Percentiles rank a stretch among this genome's conserved stretches.
phyloP scores from a whole-genome alignment of 2,329 filamentous ascomycete species.

The Westerdykella sp. region DNA sequence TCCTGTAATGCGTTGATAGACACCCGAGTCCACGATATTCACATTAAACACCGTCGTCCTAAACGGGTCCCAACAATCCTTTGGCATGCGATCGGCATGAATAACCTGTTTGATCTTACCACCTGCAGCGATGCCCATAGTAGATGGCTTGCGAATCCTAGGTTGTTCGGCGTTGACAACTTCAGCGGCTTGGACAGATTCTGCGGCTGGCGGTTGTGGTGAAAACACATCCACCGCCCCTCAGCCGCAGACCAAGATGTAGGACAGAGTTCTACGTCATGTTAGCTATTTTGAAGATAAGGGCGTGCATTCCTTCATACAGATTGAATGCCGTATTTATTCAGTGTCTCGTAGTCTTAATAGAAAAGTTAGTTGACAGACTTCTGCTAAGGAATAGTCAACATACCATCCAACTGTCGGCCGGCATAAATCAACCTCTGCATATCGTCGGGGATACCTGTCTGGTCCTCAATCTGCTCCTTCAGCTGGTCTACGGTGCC shows the following conservation, averaged over 20 bases:
- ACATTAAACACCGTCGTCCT: constrained; percentile 34
- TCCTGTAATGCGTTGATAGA: constrained; percentile 36
- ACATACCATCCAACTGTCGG: constrained; percentile 84
- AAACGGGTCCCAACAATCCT: constrained; percentile 1
- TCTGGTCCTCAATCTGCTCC: constrained; percentile 90
- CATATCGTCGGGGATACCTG: constrained; percentile 87
- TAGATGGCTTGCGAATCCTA: not conserved
- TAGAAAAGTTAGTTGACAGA: not conserved
- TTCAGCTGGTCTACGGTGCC: constrained; percentile 93
- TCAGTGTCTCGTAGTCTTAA: not conserved
- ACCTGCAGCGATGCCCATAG: constrained; percentile 38
- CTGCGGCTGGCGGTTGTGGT: not conserved
- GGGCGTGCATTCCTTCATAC: not conserved
- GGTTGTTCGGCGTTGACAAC: not conserved
- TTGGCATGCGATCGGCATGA: constrained; percentile 18
- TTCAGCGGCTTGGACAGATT: not conserved
- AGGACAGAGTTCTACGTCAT: constrained; percentile 72
- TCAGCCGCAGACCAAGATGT: constrained; percentile 64
- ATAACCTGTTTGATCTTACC: constrained; percentile 41
- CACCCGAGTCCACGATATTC: constrained; percentile 36
- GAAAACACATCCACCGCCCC: constrained; percentile 38
- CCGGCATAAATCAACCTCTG: constrained; percentile 91
- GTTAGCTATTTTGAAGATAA: constrained; percentile 60
- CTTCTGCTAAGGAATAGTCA: constrained; percentile 29
- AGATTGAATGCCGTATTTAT: not conserved